Base-by-base conservation (phyloP, 768 basidiomycete species). In the Psilocybe azurescens region DNA sequence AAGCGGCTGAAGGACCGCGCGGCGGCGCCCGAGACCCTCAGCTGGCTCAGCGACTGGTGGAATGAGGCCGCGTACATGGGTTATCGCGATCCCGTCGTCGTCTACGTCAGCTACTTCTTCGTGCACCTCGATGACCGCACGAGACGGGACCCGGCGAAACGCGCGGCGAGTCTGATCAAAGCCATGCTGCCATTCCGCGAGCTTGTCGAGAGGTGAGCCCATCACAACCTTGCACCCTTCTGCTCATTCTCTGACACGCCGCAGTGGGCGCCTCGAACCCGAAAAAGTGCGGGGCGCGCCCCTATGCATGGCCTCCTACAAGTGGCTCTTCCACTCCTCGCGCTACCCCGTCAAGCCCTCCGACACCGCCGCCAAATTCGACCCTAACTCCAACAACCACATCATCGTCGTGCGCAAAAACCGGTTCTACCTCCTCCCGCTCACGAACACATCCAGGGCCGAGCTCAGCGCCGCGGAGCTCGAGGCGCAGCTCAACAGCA, bases 31-130 rank as follows among this genome's bases (percentile, higher is more conserved):
- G 74, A 75, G 16, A 74, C 78, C 56, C 80, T 79, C 68, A 95
- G 84, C 79, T 99, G 97, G 97, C 82, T 99, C n/a, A 84, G 86
- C 51, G 94, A 97, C 55, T 99, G 97, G 97, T 99, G 97, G 97
- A 96, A 99, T 76, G 94, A 97, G 38, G 85, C 75, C 4, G 96
- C 96, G 16, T 93, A 92, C 73, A 89, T 94, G 90, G 89, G 79
- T 5, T 93, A 93, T 71, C 84, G 93, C 52, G 96, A 97, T 68
- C 89, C 95, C 1, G 93, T 97, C 52, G 90, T 96, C 32, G 91
- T 96, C 13, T 91, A 88, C 65, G 94, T 96, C 69, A 94, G 90
- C 83, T 99, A 99, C 80, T 99, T 91, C 79, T 99, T 93, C 73
- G 85, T 95, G 8, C 96, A 99, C 74, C 73, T 88, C 49, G 85